phyloP scores from a whole-genome alignment of 225 moss, liverwort and hornwort genomes.

The Pleurozium schreberi region DNA sequence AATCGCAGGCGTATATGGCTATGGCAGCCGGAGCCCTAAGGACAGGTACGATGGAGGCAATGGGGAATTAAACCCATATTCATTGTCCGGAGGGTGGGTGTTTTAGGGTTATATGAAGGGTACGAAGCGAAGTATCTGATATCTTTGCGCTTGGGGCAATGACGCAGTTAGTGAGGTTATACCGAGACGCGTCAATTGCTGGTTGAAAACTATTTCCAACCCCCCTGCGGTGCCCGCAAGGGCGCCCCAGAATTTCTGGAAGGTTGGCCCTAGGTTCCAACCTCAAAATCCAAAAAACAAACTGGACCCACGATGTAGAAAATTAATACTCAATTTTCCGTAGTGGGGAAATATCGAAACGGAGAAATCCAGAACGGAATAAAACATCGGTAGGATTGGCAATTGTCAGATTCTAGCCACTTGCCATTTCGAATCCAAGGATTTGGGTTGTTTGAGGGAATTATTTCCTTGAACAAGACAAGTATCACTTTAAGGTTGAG shows the following conservation, averaged over 20 bases:
- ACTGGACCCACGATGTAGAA: too few relatives aligned
- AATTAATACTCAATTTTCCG: too few relatives aligned
- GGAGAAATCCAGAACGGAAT: too few relatives aligned
- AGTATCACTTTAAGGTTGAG: too few relatives aligned
- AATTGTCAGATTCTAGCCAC: too few relatives aligned
- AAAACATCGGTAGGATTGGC: too few relatives aligned
- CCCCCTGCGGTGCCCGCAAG: conserved; percentile 61
- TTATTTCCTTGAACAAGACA: too few relatives aligned
- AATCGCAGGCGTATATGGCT: not conserved
- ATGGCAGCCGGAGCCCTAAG: not conserved
- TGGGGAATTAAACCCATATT: not conserved
- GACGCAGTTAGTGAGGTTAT: conserved; percentile 77
- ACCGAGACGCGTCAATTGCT: conserved; percentile 84
- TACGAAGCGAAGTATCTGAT: fast-evolving
- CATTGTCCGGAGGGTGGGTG: not conserved
- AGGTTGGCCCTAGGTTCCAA: conserved; percentile 51
- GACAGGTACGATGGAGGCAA: not conserved
- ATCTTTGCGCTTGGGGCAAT: conserved; percentile 84
- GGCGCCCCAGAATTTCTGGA: conserved; percentile 93
- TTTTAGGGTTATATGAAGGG: not conserved
- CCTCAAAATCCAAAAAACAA: not conserved
- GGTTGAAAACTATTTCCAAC: conserved; percentile 93
- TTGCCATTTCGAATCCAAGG: too few relatives aligned
- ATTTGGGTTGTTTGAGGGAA: too few relatives aligned
- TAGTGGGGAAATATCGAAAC: too few relatives aligned